Conservation (phyloP, 257 asterid genomes). For the Solanum medicagineum region DNA sequence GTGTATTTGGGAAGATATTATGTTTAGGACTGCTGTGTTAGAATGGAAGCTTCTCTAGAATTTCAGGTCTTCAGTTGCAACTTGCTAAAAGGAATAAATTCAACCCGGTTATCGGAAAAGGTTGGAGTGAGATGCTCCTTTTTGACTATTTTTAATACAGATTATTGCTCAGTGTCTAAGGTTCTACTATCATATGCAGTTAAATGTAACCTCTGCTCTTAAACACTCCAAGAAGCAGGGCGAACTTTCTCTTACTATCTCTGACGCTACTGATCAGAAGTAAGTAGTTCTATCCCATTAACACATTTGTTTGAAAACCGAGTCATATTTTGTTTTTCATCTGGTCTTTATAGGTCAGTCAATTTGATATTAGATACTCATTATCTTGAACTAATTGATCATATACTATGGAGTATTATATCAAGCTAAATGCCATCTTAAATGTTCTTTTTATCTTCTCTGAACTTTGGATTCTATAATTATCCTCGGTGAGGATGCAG, state of each 20-base stretch:
- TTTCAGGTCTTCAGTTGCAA: conserved; percentile 1
- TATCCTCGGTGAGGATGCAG: conserved; percentile 14
- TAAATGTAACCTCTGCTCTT: conserved; percentile 7
- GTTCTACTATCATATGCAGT: conserved; percentile 7
- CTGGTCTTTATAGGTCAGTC: neutral
- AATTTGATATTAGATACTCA: neutral
- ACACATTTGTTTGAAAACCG: neutral
- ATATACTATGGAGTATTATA: neutral
- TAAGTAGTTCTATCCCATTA: neutral
- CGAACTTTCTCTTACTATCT: conserved; percentile 2
- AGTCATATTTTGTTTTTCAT: neutral
- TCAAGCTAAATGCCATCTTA: neutral
- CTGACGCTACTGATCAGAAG: conserved; percentile 25
- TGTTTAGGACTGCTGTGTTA: conserved; percentile 8
- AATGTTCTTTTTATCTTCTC: neutral
- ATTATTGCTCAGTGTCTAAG: neutral
- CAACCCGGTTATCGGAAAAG: conserved; percentile 14
- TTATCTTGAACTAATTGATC: neutral
- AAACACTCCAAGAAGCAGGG: conserved; percentile 5
- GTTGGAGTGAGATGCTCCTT: conserved; percentile 7
- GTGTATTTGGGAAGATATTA: neutral
- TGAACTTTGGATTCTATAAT: neutral
- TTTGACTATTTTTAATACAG: neutral
- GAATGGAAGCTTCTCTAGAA: conserved; percentile 4
- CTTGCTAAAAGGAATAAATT: conserved; percentile 6